These are phyloP conservation scores for Alliaria petiolata DNA, from an alignment of 345 rosid species.

Conservation along the genomic window DNA sequence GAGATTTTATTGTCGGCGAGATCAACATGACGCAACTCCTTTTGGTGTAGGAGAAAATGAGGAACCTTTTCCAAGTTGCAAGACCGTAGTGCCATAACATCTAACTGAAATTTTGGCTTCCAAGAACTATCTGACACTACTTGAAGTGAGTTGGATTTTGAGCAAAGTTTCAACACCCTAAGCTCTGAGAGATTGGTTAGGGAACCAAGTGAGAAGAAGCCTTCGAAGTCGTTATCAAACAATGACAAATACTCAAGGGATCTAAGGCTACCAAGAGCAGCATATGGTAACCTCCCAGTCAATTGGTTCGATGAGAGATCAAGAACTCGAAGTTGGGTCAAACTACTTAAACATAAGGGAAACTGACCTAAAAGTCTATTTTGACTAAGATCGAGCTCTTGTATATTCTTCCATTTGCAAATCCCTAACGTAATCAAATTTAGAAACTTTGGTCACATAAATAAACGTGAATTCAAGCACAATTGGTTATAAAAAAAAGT, in stretches of 20 bases:
- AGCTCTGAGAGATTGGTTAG: slow-evolving; percentile 13
- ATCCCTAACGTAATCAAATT: background rate
- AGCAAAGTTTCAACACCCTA: background rate
- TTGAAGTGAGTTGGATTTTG: background rate
- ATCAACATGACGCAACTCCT: background rate
- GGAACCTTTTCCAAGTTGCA: slow-evolving; percentile 11
- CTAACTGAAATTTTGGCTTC: slow-evolving; percentile 7
- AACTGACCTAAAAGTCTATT: background rate
- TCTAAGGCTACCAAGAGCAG: too few relatives aligned
- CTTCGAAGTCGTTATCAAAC: background rate
- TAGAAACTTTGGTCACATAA: too few relatives aligned
- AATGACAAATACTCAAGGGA: too few relatives aligned
- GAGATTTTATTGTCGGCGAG: background rate
- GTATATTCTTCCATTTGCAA: background rate
- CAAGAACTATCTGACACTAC: background rate
- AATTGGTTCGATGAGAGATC: background rate
- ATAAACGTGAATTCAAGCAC: too few relatives aligned
- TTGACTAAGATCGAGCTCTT: background rate
- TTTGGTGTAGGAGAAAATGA: slow-evolving; percentile 3
- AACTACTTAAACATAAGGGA: background rate
- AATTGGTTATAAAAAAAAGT: too few relatives aligned
- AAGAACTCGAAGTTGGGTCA: background rate
- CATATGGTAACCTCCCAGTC: background rate
- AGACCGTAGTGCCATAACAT: background rate
- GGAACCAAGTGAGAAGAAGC: background rate